Evolutionary conservation across 495 filamentous ascomycete genomes (phyloP).

Genomic region (Amniculicola lignicola): DNA sequence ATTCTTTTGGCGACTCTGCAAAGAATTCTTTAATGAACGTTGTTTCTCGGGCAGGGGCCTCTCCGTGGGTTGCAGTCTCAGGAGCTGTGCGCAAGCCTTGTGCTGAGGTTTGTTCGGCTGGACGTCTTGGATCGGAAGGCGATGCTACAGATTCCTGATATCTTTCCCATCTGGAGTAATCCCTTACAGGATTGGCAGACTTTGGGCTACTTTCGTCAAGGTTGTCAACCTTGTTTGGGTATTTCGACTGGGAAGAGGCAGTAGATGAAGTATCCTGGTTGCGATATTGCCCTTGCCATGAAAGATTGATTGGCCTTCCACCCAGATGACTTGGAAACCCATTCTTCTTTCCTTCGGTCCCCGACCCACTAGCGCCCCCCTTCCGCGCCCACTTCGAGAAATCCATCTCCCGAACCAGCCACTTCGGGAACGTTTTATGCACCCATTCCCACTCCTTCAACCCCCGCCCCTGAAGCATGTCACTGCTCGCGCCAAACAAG

Average conservation of each 20-base stretch:
- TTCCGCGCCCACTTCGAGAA: not conserved
- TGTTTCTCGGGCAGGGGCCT: constrained; percentile 2
- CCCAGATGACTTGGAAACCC: too few relatives aligned
- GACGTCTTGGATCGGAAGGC: constrained; percentile 21
- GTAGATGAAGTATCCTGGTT: too few relatives aligned
- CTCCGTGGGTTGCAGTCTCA: not conserved
- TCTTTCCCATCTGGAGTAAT: not conserved
- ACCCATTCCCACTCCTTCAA: constrained; percentile 11
- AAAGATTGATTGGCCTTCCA: too few relatives aligned
- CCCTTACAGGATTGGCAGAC: not conserved
- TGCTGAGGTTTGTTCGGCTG: not conserved
- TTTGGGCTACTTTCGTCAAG: not conserved
- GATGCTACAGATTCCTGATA: not conserved
- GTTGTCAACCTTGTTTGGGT: not conserved
- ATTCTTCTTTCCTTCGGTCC: too few relatives aligned
- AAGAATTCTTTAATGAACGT: constrained; percentile 19
- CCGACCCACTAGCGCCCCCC: not conserved
- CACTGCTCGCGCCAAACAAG: constrained; percentile 14
- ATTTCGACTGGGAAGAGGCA: too few relatives aligned
- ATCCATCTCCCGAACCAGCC: constrained; percentile 1
- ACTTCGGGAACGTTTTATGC: constrained; percentile 2
- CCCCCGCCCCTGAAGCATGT: constrained; percentile 10
- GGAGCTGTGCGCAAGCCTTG: not conserved
- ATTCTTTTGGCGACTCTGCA: not conserved
- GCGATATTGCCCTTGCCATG: too few relatives aligned